These are phyloP conservation scores for Parietaria judaica DNA, from an alignment of 306 rosid species.

Conservation along the genomic window DNA sequence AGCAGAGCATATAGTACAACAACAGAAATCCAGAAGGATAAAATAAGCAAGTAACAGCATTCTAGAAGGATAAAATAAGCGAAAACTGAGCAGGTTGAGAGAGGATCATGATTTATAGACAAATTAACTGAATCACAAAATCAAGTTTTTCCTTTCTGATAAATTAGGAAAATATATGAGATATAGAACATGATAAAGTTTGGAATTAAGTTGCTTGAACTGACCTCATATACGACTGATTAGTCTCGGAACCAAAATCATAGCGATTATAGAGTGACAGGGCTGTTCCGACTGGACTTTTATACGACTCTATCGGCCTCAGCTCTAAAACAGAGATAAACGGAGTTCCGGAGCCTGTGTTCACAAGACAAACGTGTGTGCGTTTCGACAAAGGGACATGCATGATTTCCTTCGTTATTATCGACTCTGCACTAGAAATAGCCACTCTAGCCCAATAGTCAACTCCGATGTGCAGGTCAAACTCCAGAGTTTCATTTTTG, in stretches of 20 bases:
- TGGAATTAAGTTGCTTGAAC: not conserved
- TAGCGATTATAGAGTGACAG: constrained; percentile 13
- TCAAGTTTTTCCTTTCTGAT: not conserved
- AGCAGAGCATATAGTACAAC: too few species aligned
- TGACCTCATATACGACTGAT: constrained; percentile 24
- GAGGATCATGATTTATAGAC: too few species aligned
- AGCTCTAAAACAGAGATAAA: constrained; percentile 44
- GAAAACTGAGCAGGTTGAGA: too few species aligned
- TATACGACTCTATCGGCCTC: constrained; percentile 20
- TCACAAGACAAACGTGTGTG: constrained; percentile 33
- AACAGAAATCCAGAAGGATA: too few species aligned
- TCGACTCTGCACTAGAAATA: not conserved
- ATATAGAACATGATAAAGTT: not conserved
- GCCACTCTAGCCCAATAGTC: constrained; percentile 13
- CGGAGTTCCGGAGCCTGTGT: constrained; percentile 39
- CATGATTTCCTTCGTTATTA: constrained; percentile 9
- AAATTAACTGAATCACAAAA: too few species aligned
- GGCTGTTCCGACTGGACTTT: constrained; percentile 5
- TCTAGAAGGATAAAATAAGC: too few species aligned
- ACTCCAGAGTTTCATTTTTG: not conserved
- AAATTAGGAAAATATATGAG: not conserved
- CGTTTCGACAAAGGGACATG: constrained; percentile 19
- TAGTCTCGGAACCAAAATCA: constrained; percentile 26
- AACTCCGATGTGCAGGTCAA: constrained; percentile 21
- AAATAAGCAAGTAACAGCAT: too few species aligned